phyloP scores from a whole-genome alignment of 2,329 filamentous ascomycete species.

The Diaporthe eres region DNA sequence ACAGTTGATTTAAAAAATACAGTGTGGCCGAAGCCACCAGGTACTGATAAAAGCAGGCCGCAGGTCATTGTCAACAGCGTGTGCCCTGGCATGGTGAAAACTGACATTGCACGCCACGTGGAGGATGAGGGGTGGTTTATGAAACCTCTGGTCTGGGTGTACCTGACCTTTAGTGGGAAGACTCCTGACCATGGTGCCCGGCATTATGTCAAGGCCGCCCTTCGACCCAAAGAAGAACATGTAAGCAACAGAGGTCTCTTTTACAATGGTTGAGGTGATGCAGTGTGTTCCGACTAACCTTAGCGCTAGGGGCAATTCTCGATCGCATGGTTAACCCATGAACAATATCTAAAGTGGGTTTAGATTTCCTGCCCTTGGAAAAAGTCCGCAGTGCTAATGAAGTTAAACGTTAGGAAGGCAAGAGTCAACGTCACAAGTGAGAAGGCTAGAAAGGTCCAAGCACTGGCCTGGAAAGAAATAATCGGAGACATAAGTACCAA shows the following conservation, averaged over 20 bases:
- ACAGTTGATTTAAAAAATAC: no score
- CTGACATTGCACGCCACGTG: neutral
- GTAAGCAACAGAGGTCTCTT: neutral
- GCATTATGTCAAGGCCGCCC: neutral
- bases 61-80: neutral
- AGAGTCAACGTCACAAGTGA: neutral
- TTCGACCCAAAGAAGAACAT: neutral
- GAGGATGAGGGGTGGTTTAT: neutral
- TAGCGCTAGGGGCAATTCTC: neutral
- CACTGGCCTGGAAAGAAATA: neutral
- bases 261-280: neutral
- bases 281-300: neutral
- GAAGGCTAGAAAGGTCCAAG: neutral
- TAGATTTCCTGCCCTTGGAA: neutral
- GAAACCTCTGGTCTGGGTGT: neutral
- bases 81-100: neutral
- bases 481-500: neutral
- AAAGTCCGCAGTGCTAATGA: neutral
- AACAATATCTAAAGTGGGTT: neutral
- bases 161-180: neutral
- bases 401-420: neutral
- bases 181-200: neutral
- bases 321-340: neutral
- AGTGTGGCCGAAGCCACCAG: no score
- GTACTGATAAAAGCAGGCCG: neutral